Evolutionary conservation across 441 rosid species (phyloP).

Genomic region (Populus hybrid): DNA sequence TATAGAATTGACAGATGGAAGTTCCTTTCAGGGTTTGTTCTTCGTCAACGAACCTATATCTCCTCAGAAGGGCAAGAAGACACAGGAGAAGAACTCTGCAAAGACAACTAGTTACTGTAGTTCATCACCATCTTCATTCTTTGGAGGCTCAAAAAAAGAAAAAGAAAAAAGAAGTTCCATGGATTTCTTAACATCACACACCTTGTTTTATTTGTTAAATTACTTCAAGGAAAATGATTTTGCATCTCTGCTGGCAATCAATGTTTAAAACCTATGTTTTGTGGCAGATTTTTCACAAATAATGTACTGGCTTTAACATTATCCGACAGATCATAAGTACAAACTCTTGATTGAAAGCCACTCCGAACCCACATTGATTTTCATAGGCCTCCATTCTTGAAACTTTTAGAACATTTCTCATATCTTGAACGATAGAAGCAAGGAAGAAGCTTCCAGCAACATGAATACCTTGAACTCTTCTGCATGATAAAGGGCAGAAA

Average conservation of each 20-base stretch:
- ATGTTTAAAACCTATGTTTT: not conserved
- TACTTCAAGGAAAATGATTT: not conserved
- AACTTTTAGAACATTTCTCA: conserved; percentile 15
- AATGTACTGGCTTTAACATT: not conserved
- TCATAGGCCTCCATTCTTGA: conserved; percentile 20
- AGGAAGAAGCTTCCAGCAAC: conserved; percentile 10
- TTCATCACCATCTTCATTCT: not conserved
- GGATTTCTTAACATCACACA: not conserved
- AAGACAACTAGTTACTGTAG: not conserved
- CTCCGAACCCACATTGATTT: not conserved
- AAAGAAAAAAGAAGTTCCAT: not conserved
- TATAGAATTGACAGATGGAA: not conserved
- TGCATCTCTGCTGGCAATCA: not conserved
- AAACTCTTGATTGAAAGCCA: not conserved
- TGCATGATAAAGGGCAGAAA: not conserved
- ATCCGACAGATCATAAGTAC: not conserved
- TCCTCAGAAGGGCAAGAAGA: too few relatives aligned
- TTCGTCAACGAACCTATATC: not conserved
- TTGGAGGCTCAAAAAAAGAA: not conserved
- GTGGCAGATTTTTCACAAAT: not conserved
- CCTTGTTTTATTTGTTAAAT: not conserved
- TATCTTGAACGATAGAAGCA: not conserved
- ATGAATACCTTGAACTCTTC: conserved; percentile 1
- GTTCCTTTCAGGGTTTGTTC: not conserved
- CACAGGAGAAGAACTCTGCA: not conserved